Evolutionary conservation across 305 asterid genomes (phyloP).

Genomic region (Rubia balearica): DNA sequence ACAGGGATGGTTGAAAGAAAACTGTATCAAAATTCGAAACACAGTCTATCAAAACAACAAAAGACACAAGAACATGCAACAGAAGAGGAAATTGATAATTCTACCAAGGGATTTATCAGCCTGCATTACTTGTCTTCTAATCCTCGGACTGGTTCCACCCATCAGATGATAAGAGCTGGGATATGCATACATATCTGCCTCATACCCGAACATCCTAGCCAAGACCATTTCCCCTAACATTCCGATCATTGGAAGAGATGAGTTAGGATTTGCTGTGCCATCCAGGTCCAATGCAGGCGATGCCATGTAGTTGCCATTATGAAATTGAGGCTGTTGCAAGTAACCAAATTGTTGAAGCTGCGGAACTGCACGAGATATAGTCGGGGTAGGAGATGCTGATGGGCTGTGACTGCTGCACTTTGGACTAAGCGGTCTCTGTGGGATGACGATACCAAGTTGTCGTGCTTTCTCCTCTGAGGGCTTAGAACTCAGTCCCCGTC

Average conservation of each 20-base stretch:
- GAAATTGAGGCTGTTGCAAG: too few species aligned
- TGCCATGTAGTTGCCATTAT: too few species aligned
- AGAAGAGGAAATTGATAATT: constrained; percentile 57
- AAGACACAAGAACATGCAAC: constrained; percentile 59
- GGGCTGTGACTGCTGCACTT: constrained; percentile 15
- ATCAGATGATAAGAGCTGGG: constrained; percentile 37
- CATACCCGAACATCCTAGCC: constrained; percentile 22
- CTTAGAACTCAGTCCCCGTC: constrained; percentile 34
- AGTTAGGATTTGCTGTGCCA: constrained; percentile 15
- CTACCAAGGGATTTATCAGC: constrained; percentile 60
- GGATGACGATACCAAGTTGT: constrained; percentile 26
- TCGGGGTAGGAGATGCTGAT: constrained; percentile 18
- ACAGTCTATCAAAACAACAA: constrained; percentile 38
- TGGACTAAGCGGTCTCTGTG: constrained; percentile 46
- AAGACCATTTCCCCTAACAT: constrained; percentile 37
- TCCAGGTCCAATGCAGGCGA: too few species aligned
- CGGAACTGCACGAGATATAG: too few species aligned
- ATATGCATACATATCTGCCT: constrained; percentile 33
- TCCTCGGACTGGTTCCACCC: constrained; percentile 39
- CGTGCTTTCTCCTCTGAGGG: constrained; percentile 22
- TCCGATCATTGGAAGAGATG: constrained; percentile 43
- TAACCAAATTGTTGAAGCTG: background rate
- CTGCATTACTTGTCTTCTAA: constrained; percentile 44
- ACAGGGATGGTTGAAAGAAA: background rate
- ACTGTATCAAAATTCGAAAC: background rate